A percentile compares a stretch with the other conserved stretches of the same genome.
These are phyloP conservation scores for Gossypium turneri DNA, from an alignment of 345 rosid species.

Conservation along the genomic window DNA sequence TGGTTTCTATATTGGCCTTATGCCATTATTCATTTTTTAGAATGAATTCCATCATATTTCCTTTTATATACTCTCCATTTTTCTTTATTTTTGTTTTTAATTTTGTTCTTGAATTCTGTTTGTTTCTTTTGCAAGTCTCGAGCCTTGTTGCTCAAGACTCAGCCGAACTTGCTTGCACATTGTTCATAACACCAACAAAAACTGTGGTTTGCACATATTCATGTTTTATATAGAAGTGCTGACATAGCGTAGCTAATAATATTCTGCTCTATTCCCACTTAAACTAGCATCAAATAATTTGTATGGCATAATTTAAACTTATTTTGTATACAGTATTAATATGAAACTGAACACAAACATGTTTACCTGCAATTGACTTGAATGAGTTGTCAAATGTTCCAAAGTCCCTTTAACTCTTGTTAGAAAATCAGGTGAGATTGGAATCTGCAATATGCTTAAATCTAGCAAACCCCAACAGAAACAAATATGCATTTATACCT, in stretches of 20 bases:
- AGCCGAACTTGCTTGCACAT: too few relatives aligned
- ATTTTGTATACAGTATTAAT: neutral
- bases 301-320: neutral
- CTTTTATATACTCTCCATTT: too few relatives aligned
- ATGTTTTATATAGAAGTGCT: neutral
- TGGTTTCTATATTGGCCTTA: too few relatives aligned
- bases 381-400: neutral
- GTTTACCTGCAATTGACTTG: neutral
- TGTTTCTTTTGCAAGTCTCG: too few relatives aligned
- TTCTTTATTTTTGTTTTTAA: too few relatives aligned
- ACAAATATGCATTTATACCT: neutral
- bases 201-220: neutral
- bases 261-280: neutral
- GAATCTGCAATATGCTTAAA: neutral
- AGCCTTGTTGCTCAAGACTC: too few relatives aligned
- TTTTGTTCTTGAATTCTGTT: too few relatives aligned
- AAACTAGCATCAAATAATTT: neutral
- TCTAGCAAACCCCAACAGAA: neutral
- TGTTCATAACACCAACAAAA: too few relatives aligned
- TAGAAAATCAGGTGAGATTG: neutral
- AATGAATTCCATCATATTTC: too few relatives aligned
- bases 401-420: constrained; percentile 4
- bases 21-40: too few relatives aligned
- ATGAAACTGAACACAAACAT: neutral
- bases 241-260: neutral